Evolutionary conservation across 768 basidiomycete genomes (phyloP).

Genomic region (Serendipita sp.): DNA sequence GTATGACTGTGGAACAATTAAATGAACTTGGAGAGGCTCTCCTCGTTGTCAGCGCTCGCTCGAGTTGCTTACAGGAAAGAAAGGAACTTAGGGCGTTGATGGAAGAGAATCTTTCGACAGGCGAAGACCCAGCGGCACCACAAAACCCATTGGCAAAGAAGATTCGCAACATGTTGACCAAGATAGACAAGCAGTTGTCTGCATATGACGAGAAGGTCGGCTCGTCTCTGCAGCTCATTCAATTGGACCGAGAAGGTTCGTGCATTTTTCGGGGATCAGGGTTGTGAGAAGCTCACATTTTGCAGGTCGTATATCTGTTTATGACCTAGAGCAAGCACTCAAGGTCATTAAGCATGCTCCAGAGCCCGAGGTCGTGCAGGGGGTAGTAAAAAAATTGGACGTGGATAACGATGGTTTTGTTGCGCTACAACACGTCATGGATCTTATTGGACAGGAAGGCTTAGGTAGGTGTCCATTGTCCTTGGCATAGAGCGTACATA

Average conservation of each 20-base stretch:
- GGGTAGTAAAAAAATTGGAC: slow-evolving; percentile 83
- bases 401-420: slow-evolving; percentile 93
- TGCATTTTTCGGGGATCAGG: slow-evolving; percentile 17
- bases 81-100: slow-evolving; percentile 81
- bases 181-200: slow-evolving; percentile 82
- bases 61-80: slow-evolving; percentile 88
- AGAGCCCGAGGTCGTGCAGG: slow-evolving; percentile 72
- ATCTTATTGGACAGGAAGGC: slow-evolving; percentile 74
- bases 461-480: slow-evolving; percentile 33
- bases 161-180: slow-evolving; percentile 87
- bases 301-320: slow-evolving; percentile 64
- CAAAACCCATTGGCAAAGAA: slow-evolving; percentile 84
- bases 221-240: slow-evolving; percentile 70
- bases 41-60: slow-evolving; percentile 80
- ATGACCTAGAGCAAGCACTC: slow-evolving; percentile 79
- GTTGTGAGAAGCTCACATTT: slow-evolving; percentile 14
- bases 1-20: slow-evolving; percentile 93
- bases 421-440: slow-evolving; percentile 85
- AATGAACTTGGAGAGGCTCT: slow-evolving; percentile 87
- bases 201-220: slow-evolving; percentile 85
- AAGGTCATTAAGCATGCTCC: slow-evolving; percentile 88
- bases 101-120: slow-evolving; percentile 81
- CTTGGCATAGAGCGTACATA: background rate
- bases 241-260: slow-evolving; percentile 46
- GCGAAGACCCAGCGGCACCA: slow-evolving; percentile 73